Percentiles rank a stretch among this genome's conserved stretches.
These are phyloP conservation scores for Globomyces sp. DNA, from an alignment of 371 early-diverging fungal species.

Conservation along the genomic window DNA sequence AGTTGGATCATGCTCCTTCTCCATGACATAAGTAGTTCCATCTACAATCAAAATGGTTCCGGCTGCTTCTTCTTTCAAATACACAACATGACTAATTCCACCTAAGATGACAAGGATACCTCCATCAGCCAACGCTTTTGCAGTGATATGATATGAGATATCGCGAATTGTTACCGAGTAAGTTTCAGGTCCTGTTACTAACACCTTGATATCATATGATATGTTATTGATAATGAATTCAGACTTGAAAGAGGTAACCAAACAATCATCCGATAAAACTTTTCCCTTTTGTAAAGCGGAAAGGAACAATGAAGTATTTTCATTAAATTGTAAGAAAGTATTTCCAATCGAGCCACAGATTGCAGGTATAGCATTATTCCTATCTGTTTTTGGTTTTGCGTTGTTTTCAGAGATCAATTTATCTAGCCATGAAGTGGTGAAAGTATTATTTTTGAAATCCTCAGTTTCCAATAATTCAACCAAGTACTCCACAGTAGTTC, in stretches of 20 bases:
- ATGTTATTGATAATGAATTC: conserved; percentile 87
- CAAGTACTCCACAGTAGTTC: conserved; percentile 97
- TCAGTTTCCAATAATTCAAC: conserved; percentile 89
- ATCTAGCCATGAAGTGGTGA: conserved; percentile 97
- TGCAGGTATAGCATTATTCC: conserved; percentile 84
- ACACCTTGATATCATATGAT: conserved; percentile 83
- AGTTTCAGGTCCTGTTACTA: conserved; percentile 75
- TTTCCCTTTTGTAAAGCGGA: conserved; percentile 80
- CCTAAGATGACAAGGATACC: conserved; percentile 89
- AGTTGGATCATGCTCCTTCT: conserved; percentile 95
- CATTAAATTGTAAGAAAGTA: conserved; percentile 67
- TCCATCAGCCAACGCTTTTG: conserved; percentile 85
- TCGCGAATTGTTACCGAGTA: conserved; percentile 82
- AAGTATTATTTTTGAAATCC: conserved; percentile 83
- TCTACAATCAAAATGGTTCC: conserved; percentile 87
- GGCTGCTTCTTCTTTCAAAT: conserved; percentile 86
- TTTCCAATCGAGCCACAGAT: conserved; percentile 91
- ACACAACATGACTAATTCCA: conserved; percentile 86
- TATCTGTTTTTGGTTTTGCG: conserved; percentile 66
- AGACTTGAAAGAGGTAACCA: conserved; percentile 71
- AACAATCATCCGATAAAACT: conserved; percentile 29
- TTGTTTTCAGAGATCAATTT: conserved; percentile 86
- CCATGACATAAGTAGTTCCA: conserved; percentile 87
- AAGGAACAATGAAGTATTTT: conserved; percentile 71
- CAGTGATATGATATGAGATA: conserved; percentile 72